A percentile compares a stretch with the other conserved stretches of the same genome.
Conservation (phyloP, 306 rosid species). For the Dryas alaskensis region DNA sequence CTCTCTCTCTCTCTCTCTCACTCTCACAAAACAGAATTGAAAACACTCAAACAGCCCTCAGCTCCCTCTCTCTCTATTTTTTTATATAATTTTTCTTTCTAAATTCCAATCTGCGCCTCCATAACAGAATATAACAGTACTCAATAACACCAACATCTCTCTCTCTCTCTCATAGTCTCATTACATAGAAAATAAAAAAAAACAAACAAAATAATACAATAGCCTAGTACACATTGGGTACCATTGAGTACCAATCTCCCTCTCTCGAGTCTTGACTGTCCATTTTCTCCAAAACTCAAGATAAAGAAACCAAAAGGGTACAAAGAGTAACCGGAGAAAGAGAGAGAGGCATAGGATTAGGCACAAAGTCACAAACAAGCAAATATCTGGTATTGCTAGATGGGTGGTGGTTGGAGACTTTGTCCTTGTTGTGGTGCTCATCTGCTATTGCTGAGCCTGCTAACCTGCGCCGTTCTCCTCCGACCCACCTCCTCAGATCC, state of each 20-base stretch:
- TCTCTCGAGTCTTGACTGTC: not conserved
- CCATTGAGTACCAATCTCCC: not conserved
- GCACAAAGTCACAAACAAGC: too few relatives aligned
- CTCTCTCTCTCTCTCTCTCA: not conserved
- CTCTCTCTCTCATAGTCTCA: not conserved
- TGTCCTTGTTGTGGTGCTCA: not conserved
- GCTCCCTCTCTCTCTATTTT: not conserved
- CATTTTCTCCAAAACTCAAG: not conserved
- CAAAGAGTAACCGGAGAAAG: not conserved
- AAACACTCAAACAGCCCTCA: not conserved
- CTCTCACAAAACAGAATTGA: not conserved
- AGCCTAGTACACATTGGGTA: not conserved
- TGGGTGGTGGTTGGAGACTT: not conserved
- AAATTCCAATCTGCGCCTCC: conserved; percentile 8
- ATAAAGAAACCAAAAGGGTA: not conserved
- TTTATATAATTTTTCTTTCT: not conserved
- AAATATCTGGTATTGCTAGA: not conserved
- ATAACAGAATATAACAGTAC: conserved; percentile 28
- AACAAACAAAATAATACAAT: not conserved
- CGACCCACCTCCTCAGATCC: conserved; percentile 59
- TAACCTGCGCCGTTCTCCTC: conserved; percentile 32
- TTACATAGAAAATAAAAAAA: not conserved
- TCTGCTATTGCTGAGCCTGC: conserved; percentile 25
- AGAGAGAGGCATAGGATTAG: too few relatives aligned
- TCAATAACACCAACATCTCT: conserved; percentile 3